Percentiles rank a stretch among this genome's conserved stretches.
These are phyloP conservation scores for Tubosaeta sp. DNA, from an alignment of 768 basidiomycete genomes.

Conservation along the genomic window DNA sequence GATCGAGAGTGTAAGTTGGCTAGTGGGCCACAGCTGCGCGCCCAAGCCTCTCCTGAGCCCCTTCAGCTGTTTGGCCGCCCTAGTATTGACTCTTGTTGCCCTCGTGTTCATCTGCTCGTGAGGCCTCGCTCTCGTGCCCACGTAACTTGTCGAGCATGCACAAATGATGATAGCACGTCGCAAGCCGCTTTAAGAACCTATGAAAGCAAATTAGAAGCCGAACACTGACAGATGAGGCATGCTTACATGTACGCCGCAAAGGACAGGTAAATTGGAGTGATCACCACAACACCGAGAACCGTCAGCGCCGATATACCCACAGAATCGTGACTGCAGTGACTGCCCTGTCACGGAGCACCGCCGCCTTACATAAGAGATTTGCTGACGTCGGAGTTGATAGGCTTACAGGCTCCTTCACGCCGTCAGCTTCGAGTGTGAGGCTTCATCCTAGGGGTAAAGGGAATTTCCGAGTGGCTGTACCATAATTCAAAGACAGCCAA, in stretches of 20 bases:
- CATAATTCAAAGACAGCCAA: too few relatives aligned
- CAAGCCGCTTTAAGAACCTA: not conserved
- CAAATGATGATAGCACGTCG: not conserved
- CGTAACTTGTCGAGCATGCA: not conserved
- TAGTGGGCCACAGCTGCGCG: too few relatives aligned
- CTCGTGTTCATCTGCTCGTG: not conserved
- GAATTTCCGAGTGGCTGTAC: too few relatives aligned
- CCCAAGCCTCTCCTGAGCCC: not conserved
- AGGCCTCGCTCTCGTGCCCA: not conserved
- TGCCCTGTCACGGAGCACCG: slow-evolving; percentile 1
- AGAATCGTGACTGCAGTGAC: not conserved
- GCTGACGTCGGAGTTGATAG: too few relatives aligned
- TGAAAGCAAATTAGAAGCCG: not conserved
- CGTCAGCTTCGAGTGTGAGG: too few relatives aligned
- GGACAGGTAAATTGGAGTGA: slow-evolving; percentile 8
- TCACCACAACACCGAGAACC: not conserved
- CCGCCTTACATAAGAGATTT: too few relatives aligned
- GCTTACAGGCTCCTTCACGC: too few relatives aligned
- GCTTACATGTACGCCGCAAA: slow-evolving; percentile 2
- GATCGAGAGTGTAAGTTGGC: too few relatives aligned
- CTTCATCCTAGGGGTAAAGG: too few relatives aligned
- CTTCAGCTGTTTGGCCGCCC: not conserved
- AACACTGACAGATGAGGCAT: not conserved
- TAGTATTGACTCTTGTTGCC: not conserved
- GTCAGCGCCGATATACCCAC: slow-evolving; percentile 15